Conservation (phyloP, 108 stramenopile genomes). For the Conticribra weissflogii region DNA sequence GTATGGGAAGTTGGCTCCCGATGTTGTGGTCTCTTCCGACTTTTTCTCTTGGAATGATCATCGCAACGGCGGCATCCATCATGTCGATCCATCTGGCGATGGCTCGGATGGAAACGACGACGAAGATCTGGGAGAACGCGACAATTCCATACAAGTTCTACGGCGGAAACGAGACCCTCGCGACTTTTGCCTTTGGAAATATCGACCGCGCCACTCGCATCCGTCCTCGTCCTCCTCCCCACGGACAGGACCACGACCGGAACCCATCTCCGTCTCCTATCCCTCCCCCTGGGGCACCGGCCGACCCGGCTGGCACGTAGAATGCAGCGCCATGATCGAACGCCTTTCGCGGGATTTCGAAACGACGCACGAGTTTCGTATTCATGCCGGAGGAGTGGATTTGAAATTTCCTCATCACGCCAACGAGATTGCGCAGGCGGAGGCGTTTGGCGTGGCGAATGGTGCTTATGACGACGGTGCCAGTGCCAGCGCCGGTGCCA, state of each 20-base stretch:
- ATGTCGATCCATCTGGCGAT: not conserved
- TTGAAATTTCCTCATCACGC: conserved; percentile 99
- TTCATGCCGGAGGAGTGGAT: conserved; percentile 96
- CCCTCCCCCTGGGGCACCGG: conserved; percentile 93
- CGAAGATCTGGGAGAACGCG: no score
- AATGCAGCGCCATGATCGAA: conserved; percentile 95
- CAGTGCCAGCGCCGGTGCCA: not conserved
- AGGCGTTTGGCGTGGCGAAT: conserved; percentile 55
- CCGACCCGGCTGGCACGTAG: conserved; percentile 99
- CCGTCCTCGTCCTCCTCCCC: conserved; percentile 7
- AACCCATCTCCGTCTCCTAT: conserved; percentile 72
- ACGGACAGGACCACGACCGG: conserved; percentile 48
- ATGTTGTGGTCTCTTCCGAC: conserved; percentile 63
- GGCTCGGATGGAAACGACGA: conserved; percentile 8
- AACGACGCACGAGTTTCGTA: conserved; percentile 54
- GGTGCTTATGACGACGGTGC: not conserved
- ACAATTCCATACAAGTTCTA: not conserved
- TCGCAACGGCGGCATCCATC: not conserved
- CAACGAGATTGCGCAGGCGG: conserved; percentile 98
- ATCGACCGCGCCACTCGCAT: conserved; percentile 20
- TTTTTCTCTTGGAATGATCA: conserved; percentile 49
- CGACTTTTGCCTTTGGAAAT: conserved; percentile 99
- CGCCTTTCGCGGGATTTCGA: conserved; percentile 38
- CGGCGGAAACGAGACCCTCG: conserved; percentile 74
- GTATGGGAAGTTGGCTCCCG: conserved; percentile 93